phyloP scores from a whole-genome alignment of 768 basidiomycete species.

The Calocybe cyanea region DNA sequence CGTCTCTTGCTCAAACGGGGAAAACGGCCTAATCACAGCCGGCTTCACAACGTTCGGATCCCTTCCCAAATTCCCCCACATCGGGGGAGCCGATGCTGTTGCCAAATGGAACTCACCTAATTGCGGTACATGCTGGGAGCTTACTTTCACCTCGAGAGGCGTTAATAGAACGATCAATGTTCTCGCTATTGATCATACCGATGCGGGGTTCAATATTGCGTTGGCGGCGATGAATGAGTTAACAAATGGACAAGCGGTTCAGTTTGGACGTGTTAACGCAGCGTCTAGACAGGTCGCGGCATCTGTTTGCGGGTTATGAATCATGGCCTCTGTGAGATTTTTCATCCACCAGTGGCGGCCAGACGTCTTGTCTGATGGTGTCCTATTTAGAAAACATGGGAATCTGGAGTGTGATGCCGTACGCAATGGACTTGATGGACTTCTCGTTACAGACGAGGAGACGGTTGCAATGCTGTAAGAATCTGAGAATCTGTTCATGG shows the following conservation, averaged over 20 bases:
- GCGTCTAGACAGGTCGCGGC: constrained; percentile 17
- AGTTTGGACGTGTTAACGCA: constrained; percentile 23
- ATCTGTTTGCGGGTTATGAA: constrained; percentile 21
- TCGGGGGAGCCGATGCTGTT: constrained; percentile 46
- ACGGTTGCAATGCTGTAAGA: too few relatives aligned
- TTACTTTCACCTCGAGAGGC: constrained; percentile 34
- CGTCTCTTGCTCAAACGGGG: constrained; percentile 47
- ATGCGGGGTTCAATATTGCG: constrained; percentile 22
- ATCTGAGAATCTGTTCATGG: too few relatives aligned
- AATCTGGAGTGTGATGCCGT: too few relatives aligned
- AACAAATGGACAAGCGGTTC: constrained; percentile 24
- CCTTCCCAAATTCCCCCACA: constrained; percentile 49
- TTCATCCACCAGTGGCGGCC: too few relatives aligned
- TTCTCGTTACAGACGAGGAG: constrained; percentile 9
- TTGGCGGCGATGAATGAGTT: constrained; percentile 31
- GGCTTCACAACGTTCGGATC: constrained; percentile 39
- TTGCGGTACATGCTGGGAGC: constrained; percentile 54
- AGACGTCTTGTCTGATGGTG: too few relatives aligned
- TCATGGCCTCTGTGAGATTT: not conserved
- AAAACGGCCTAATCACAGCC: constrained; percentile 38
- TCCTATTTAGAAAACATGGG: too few relatives aligned
- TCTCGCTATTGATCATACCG: constrained; percentile 39
- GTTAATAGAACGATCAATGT: constrained; percentile 33
- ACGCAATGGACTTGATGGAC: constrained; percentile 3
- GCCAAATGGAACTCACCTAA: constrained; percentile 38